Percentiles rank a stretch among this genome's conserved stretches.
phyloP scores from a whole-genome alignment of 768 basidiomycete species.

The Collybiopsis luxurians region DNA sequence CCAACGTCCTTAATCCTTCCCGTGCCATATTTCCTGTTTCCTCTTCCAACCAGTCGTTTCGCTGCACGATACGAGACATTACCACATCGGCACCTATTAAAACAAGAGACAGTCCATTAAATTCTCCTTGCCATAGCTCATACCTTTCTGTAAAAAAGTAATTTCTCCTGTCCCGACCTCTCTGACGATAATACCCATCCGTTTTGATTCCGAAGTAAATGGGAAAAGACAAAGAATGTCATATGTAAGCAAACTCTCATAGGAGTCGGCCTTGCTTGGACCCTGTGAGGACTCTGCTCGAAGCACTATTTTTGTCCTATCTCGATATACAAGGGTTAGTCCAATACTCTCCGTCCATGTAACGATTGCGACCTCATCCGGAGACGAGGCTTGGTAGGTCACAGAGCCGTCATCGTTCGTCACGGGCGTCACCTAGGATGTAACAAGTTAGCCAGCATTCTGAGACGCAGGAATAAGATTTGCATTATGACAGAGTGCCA shows the following conservation, averaged over 20 bases:
- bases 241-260: constrained; percentile 44
- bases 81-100: constrained; percentile 87
- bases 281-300: constrained; percentile 35
- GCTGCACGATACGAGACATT: constrained; percentile 91
- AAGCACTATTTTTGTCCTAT: constrained; percentile 87
- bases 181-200: constrained; percentile 96
- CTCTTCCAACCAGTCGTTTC: constrained; percentile 99
- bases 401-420: constrained; percentile 91
- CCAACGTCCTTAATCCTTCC: constrained; percentile 92
- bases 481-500: constrained; percentile 96
- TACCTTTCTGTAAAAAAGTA: constrained; percentile 80
- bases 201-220: constrained; percentile 97
- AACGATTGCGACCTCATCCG: constrained; percentile 98
- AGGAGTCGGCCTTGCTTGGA: constrained; percentile 49
- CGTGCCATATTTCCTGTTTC: constrained; percentile 98
- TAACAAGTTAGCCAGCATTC: background rate
- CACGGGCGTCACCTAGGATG: constrained; percentile 85
- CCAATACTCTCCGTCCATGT: constrained; percentile 96
- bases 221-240: constrained; percentile 96
- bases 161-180: constrained; percentile 76
- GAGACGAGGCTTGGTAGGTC: constrained; percentile 98
- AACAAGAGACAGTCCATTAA: too few species aligned
- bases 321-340: constrained; percentile 82
- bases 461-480: constrained; percentile 20
- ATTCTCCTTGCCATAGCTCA: too few species aligned